Evolutionary conservation across 148 eudicot genomes (phyloP).

Genomic region (Chenopodium berlandieri): DNA sequence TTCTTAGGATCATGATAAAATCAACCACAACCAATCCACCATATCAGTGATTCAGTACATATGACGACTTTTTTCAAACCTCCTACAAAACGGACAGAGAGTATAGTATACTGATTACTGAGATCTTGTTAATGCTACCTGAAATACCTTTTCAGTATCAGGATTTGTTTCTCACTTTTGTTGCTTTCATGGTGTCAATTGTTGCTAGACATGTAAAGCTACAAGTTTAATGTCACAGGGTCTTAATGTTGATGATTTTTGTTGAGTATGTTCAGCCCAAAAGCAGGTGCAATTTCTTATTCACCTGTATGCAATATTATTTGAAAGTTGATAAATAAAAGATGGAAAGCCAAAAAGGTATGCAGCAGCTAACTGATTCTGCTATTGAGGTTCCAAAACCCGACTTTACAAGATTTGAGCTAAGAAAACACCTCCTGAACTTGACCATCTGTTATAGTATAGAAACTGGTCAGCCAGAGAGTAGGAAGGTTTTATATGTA

Average conservation of each 20-base stretch:
- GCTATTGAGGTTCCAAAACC: neutral
- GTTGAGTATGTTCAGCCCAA: neutral
- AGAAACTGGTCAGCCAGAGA: neutral
- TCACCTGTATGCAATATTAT: neutral
- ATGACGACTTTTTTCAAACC: neutral
- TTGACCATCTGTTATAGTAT: conserved; percentile 61
- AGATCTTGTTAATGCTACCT: neutral
- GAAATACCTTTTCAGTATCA: neutral
- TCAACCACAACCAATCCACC: no score
- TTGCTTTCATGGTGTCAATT: neutral
- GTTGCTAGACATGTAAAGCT: neutral
- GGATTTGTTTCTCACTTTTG: neutral
- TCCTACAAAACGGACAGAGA: no score
- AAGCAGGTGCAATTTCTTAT: neutral
- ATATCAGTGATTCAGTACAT: no score
- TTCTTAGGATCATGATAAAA: no score
- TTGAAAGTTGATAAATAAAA: neutral
- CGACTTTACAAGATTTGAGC: neutral
- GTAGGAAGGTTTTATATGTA: no score
- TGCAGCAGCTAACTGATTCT: neutral
- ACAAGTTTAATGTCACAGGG: neutral
- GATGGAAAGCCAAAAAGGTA: neutral
- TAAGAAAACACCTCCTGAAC: conserved; percentile 34
- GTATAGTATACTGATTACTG: neutral
- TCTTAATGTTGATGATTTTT: neutral